phyloP scores from a whole-genome alignment of 805 yeast genomes.

The Yarrowia bubula region DNA sequence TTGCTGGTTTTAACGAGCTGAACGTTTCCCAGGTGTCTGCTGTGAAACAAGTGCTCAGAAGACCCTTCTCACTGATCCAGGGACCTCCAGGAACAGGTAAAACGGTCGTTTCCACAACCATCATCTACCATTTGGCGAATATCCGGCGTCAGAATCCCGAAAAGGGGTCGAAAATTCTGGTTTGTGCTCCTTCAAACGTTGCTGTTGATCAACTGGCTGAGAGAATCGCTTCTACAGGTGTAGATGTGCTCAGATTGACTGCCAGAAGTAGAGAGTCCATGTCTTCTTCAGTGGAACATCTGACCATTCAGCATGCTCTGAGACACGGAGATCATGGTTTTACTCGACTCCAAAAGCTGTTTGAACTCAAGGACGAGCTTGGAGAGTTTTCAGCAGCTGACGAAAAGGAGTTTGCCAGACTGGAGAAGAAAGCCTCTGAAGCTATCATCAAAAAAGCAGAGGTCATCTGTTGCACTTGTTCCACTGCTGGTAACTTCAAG shows the following conservation, averaged over 20 bases:
- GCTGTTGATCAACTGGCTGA: conserved; percentile 89
- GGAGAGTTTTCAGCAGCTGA: conserved; percentile 68
- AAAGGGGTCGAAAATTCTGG: conserved; percentile 65
- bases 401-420: conserved; percentile 45
- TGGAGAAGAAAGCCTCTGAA: conserved; percentile 50
- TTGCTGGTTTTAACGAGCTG: conserved; percentile 64
- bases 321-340: conserved; percentile 40
- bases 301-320: conserved; percentile 58
- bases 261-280: conserved; percentile 81
- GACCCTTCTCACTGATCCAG: conserved; percentile 79
- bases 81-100: conserved; percentile 98
- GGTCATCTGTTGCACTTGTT: conserved; percentile 88
- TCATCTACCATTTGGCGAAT: conserved; percentile 70
- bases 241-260: conserved; percentile 72
- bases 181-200: conserved; percentile 93
- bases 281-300: conserved; percentile 57
- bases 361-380: conserved; percentile 56
- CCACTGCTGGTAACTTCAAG: conserved; percentile 81
- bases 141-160: conserved; percentile 34
- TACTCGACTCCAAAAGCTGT: conserved; percentile 54
- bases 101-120: conserved; percentile 88
- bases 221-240: conserved; percentile 65
- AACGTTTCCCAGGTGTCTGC: conserved; percentile 81
- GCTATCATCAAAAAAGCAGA: conserved; percentile 56
- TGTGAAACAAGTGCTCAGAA: conserved; percentile 61